Percentiles rank a stretch among this genome's conserved stretches.
phyloP scores from a whole-genome alignment of 2,329 filamentous ascomycete genomes.

The Diaporthe humulicola region DNA sequence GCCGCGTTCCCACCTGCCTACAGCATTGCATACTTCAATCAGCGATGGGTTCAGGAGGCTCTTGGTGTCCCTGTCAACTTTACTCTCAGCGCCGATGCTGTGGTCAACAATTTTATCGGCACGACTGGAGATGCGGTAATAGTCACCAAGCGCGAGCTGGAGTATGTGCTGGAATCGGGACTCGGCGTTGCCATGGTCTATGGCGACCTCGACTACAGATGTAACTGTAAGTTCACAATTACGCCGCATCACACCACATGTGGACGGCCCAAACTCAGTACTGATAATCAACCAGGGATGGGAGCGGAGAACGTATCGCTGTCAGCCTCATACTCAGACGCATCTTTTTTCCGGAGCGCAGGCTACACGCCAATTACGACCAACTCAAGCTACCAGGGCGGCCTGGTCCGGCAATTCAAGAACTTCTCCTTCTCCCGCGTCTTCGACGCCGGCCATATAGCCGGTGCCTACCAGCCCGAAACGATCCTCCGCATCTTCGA shows the following conservation, averaged over 20 bases:
- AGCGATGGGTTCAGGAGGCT: constrained; percentile 64
- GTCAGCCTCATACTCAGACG: constrained; percentile 56
- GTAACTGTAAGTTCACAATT: constrained; percentile 46
- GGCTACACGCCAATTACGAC: constrained; percentile 61
- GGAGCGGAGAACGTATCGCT: constrained; percentile 63
- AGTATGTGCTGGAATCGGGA: constrained; percentile 65
- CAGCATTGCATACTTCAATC: constrained; percentile 65
- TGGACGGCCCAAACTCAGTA: background rate
- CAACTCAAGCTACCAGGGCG: constrained; percentile 58
- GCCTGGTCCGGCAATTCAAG: constrained; percentile 59
- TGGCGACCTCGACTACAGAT: constrained; percentile 67
- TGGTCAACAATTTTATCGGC: constrained; percentile 55
- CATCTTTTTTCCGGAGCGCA: constrained; percentile 58
- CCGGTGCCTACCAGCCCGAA: constrained; percentile 65
- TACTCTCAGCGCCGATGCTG: constrained; percentile 50
- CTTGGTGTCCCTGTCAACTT: constrained; percentile 70
- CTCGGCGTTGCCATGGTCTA: constrained; percentile 67
- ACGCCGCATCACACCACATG: background rate
- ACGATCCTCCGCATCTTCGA: constrained; percentile 64
- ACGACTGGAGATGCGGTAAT: constrained; percentile 48
- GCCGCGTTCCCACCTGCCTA: constrained; percentile 63
- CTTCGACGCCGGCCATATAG: constrained; percentile 61
- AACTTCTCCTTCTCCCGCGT: constrained; percentile 63
- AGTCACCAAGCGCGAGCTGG: constrained; percentile 47
- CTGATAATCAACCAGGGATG: constrained; percentile 55